Conservation (phyloP, 2,329 filamentous ascomycete genomes). For the Corynespora cassiicola region DNA sequence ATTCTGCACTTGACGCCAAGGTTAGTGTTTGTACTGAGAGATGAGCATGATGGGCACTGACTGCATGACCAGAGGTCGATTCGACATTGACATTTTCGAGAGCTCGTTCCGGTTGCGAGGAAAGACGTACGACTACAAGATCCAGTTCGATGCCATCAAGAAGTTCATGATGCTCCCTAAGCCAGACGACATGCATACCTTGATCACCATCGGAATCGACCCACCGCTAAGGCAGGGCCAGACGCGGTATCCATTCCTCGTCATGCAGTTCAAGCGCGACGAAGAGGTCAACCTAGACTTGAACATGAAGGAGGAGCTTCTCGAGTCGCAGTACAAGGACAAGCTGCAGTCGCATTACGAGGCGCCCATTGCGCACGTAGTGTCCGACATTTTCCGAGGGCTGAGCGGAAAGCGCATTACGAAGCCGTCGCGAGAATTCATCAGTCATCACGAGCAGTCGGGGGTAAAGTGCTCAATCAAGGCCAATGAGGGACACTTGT, state of each 20-base stretch:
- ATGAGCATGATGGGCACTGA: constrained; percentile 27
- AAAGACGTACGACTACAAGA: constrained; percentile 99
- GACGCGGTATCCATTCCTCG: constrained; percentile 95
- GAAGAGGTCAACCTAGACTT: constrained; percentile 96
- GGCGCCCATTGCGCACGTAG: constrained; percentile 83
- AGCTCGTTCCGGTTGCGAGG: constrained; percentile 94
- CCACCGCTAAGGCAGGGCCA: constrained; percentile 95
- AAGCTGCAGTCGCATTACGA: constrained; percentile 91
- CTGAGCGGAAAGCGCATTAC: constrained; percentile 95
- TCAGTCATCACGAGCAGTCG: constrained; percentile 88
- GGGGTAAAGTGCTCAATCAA: constrained; percentile 99
- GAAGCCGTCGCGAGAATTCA: constrained; percentile 91
- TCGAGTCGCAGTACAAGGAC: constrained; percentile 86
- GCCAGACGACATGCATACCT: constrained; percentile 95
- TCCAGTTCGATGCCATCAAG: constrained; percentile 96
- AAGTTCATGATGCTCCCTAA: constrained; percentile 99
- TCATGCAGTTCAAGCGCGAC: constrained; percentile 99
- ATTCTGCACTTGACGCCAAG: constrained; percentile 95
- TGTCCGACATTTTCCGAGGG: constrained; percentile 94
- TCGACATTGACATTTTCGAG: constrained; percentile 99
- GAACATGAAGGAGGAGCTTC: constrained; percentile 90
- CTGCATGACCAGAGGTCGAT: constrained; percentile 77
- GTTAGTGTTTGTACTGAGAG: constrained; percentile 55
- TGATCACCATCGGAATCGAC: constrained; percentile 93
- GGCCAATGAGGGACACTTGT: constrained; percentile 95